Evolutionary conservation across 495 filamentous ascomycete genomes (phyloP), one percentile per base, ranked within the genome.

Genomic region (Penicillium alfredii): DNA sequence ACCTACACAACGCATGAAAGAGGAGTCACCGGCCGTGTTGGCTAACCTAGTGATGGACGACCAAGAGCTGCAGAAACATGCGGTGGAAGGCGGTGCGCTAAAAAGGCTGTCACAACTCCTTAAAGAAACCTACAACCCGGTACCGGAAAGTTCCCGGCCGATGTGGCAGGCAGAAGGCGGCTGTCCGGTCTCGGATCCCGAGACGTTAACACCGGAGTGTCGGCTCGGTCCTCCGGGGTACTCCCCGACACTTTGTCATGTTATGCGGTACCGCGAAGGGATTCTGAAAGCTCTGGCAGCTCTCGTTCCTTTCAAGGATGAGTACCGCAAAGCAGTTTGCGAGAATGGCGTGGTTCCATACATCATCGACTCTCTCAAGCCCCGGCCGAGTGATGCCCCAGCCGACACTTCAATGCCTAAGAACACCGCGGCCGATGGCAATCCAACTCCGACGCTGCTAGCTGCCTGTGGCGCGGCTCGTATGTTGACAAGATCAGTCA

Each of bases 401-500:
- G 48, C 45, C 3, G 59, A 66, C 22, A 43, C 41, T 3, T 52
- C 58, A 4, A 58, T 48, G 24, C 58, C 61, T 4, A 59, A 63
- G 26, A 69, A 64, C 44, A 55, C 59, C 11, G 56, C 56, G 4
- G 52, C 55, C 1, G 63, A 68, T 42, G 69, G 62, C 25, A 77
- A 74, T 37, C 64, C 65, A n/a, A 71, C 59, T 22, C 58, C 73
- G 8, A 89, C 94, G 13, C 66, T 96, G 11, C 69, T 94, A 17
- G 86, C 90, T 16, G 93, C 93, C 8, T 96, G 89, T 49, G 80
- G 81, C 50, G 77, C 81, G 13, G 71, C 84, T 25, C 71, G 84
- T 29, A 80, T 83, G 49, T 66, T 97, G 12, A 85, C 86, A 4
- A 79, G 92, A 12, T 92, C 86, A 0, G 81, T 94, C 6, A 85